Percentiles rank a stretch among this genome's conserved stretches.
These are phyloP conservation scores for Zygotorulaspora danielsina DNA, from an alignment of 805 yeast genomes.

Conservation along the genomic window DNA sequence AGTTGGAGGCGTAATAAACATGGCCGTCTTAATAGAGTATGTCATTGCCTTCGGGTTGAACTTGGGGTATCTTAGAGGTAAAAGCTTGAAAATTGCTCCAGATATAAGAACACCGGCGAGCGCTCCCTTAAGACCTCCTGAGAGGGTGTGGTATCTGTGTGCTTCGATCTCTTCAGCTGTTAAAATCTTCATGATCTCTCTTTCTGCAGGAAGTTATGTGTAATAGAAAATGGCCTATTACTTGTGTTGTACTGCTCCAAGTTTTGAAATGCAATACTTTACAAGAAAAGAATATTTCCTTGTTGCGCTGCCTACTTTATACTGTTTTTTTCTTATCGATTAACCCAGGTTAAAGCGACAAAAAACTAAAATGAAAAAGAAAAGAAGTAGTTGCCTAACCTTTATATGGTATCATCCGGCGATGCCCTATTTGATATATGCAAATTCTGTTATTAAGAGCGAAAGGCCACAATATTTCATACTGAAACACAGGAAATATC, in stretches of 20 bases:
- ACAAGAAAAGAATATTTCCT: too few species aligned
- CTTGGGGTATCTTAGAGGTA: slow-evolving; percentile 45
- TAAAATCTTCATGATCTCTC: slow-evolving; percentile 59
- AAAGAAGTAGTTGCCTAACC: neutral
- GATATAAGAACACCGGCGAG: slow-evolving; percentile 55
- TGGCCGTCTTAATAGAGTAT: slow-evolving; percentile 60
- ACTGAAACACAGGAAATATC: neutral
- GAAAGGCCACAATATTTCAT: neutral
- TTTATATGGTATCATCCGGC: too few species aligned
- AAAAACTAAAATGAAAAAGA: slow-evolving; percentile 1
- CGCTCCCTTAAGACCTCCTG: slow-evolving; percentile 61
- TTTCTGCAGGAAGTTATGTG: too few species aligned
- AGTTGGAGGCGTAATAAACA: slow-evolving; percentile 65
- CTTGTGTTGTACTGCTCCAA: too few species aligned
- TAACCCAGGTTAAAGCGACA: neutral
- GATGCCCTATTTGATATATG: too few species aligned
- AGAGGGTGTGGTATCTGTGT: slow-evolving; percentile 53
- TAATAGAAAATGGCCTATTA: too few species aligned
- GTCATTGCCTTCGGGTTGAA: slow-evolving; percentile 41
- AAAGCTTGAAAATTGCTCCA: slow-evolving; percentile 48
- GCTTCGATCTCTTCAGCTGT: slow-evolving; percentile 63
- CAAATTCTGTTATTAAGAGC: neutral
- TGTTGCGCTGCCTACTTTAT: slow-evolving; percentile 1
- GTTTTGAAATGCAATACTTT: too few species aligned
- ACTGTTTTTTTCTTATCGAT: neutral